These are phyloP conservation scores for Hagleromyces aurorensis DNA, from an alignment of 805 yeast species.

Conservation along the genomic window DNA sequence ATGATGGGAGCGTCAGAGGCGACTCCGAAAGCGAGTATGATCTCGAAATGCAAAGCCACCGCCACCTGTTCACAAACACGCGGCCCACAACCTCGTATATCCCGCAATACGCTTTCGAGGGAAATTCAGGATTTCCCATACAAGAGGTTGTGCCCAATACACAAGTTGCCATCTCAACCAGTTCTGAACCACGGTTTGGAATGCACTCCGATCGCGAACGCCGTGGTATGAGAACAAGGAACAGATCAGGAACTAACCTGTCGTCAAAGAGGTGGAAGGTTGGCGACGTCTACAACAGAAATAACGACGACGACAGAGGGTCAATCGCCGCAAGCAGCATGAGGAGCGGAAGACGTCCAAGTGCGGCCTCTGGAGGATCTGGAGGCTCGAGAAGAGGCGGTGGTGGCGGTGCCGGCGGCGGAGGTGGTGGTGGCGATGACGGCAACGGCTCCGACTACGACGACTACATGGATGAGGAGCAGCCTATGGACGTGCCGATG, in stretches of 20 bases:
- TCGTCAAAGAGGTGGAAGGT: too few species aligned
- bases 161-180: slow-evolving; percentile 17
- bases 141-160: slow-evolving; percentile 30
- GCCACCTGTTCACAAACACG: slow-evolving; percentile 8
- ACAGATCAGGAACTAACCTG: slow-evolving; percentile 16
- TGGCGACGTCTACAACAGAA: too few species aligned
- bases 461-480: slow-evolving; percentile 3
- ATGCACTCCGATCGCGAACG: slow-evolving; percentile 3
- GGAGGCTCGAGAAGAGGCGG: slow-evolving; percentile 5
- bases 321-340: slow-evolving; percentile 7
- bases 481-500: slow-evolving; percentile 20
- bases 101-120: slow-evolving; percentile 20
- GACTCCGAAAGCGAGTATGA: slow-evolving; percentile 18
- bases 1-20: slow-evolving; percentile 2
- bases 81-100: slow-evolving; percentile 19
- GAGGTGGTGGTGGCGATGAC: slow-evolving; percentile 1
- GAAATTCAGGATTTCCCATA: slow-evolving; percentile 17
- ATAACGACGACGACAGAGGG: slow-evolving; percentile 12
- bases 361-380: slow-evolving; percentile 2
- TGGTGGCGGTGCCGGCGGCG: slow-evolving; percentile 3
- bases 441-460: slow-evolving; percentile 2
- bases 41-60: slow-evolving; percentile 17
- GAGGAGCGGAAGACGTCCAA: slow-evolving; percentile 1
- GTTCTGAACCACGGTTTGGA: slow-evolving; percentile 6
- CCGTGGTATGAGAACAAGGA: slow-evolving; percentile 12